phyloP scores from a whole-genome alignment of 1,284 basidiomycete genomes.

The Microbotryum saponariae region DNA sequence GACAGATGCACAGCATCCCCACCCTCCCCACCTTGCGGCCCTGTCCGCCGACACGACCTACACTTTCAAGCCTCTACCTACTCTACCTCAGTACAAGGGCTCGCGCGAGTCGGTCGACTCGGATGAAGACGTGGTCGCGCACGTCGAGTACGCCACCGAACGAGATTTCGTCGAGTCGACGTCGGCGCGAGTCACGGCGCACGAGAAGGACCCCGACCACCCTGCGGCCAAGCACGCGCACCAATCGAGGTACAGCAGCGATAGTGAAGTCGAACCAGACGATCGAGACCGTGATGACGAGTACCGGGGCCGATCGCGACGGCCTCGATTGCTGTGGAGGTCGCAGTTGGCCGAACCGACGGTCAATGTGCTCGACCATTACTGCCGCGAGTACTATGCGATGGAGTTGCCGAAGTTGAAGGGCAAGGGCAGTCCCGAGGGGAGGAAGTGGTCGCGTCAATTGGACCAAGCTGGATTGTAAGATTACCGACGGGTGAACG shows the following conservation, averaged over 20 bases:
- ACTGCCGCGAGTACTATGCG: not conserved
- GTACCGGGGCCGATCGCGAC: not conserved
- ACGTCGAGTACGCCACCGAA: not conserved
- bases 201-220: no score
- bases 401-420: conserved; percentile 1
- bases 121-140: not conserved
- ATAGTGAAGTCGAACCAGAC: no score
- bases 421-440: not conserved
- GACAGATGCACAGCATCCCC: no score
- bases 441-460: not conserved
- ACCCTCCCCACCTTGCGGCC: no score
- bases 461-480: conserved; percentile 1
- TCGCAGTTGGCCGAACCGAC: not conserved
- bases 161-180: not conserved
- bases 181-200: no score
- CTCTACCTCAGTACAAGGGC: no score
- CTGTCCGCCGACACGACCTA: no score
- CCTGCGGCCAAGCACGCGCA: not conserved
- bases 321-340: conserved; percentile 1
- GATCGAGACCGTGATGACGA: no score
- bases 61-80: no score
- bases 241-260: not conserved
- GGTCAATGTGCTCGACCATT: conserved; percentile 1
- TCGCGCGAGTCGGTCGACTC: not conserved
- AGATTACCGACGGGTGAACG: no score